Evolutionary conservation across 176 grass and related monocot species (phyloP).

Genomic region (Cocos nucifera): DNA sequence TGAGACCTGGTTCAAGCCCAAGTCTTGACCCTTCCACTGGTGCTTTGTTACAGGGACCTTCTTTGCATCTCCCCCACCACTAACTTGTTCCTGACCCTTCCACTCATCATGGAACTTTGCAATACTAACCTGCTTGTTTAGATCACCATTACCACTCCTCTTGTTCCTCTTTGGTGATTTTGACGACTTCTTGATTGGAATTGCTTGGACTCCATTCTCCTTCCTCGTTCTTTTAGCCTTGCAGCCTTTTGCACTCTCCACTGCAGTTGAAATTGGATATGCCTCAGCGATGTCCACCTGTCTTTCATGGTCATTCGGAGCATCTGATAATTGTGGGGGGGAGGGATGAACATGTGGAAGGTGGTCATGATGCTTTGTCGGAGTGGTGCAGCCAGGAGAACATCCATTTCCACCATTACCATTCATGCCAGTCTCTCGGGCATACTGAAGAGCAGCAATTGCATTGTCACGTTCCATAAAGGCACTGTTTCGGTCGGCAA

Average conservation of each 20-base stretch:
- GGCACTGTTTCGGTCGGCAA: conserved; percentile 59
- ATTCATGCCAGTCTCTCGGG: conserved; percentile 46
- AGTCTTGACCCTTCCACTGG: conserved; percentile 65
- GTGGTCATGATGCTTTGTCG: conserved; percentile 17
- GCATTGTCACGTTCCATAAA: conserved; percentile 76
- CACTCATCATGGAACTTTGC: conserved; percentile 7
- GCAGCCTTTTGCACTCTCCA: conserved; percentile 17
- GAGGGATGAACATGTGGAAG: conserved; percentile 55
- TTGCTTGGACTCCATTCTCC: conserved; percentile 23
- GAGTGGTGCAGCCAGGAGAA: conserved; percentile 35
- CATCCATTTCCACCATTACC: conserved; percentile 28
- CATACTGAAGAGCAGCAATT: conserved; percentile 52
- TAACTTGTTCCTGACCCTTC: conserved; percentile 25
- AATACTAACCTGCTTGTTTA: background rate
- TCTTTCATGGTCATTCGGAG: conserved; percentile 67
- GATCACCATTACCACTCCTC: conserved; percentile 26
- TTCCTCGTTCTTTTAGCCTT: conserved; percentile 65
- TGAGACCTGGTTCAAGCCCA: conserved; percentile 61
- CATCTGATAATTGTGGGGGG: conserved; percentile 53
- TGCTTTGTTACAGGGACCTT: conserved; percentile 44
- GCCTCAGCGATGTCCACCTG: conserved; percentile 79
- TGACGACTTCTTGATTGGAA: conserved; percentile 45
- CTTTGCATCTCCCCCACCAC: conserved; percentile 22
- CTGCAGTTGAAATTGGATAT: conserved; percentile 54
- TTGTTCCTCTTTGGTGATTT: conserved; percentile 35